Base-by-base conservation (phyloP, 106 monocot species). In the Dendrobium chrysotoxum region DNA sequence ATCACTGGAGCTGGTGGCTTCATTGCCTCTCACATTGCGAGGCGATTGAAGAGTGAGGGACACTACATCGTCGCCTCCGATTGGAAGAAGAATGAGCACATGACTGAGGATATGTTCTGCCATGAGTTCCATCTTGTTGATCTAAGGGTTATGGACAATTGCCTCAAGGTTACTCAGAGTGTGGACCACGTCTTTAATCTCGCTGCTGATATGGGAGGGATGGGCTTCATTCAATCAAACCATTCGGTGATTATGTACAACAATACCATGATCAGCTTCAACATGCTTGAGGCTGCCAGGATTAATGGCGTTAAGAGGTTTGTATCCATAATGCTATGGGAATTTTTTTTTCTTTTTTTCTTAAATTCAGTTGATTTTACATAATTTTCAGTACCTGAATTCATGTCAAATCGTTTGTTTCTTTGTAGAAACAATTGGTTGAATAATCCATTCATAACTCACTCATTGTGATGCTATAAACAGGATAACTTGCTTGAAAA, bases 41-140 rank as follows among this genome's bases (percentile, higher is more conserved):
- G 95, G 80, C 88, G 95, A 68, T 78, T 95, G 84, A 95, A 95
- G 82, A 91, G 83, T 6, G 95, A 95, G 83, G 95, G 95, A 1
- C 95, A 95, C 81, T 95, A 95, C 82, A 85, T 95, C 45, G 91
- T 95, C 75, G 95, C 95, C 42, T 95, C 95, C 26, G 95, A 95
- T 80, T 95, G 95, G 95, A 95, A 95, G 90, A 93, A 92, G 85
- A 95, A 95, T 70, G 95, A 95, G 68, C 95, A 95, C 89, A 95
- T 95, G 95, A 87, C 89, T 17, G 89, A 89, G 72, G 93, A 92
- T 77, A 95, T 93, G 95, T 95, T 95, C 83, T 95, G 95, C 80
- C 85, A 95, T 79, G 95, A 95, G 79, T 93, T 95, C 80, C 88
- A 91, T 82, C 89, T 95, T 38, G 91, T 84, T 61, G 95, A 95